Percentiles rank a stretch among this genome's conserved stretches.
These are phyloP conservation scores for Scytalidium sp. DNA, from an alignment of 2,329 filamentous ascomycete species.

Conservation along the genomic window DNA sequence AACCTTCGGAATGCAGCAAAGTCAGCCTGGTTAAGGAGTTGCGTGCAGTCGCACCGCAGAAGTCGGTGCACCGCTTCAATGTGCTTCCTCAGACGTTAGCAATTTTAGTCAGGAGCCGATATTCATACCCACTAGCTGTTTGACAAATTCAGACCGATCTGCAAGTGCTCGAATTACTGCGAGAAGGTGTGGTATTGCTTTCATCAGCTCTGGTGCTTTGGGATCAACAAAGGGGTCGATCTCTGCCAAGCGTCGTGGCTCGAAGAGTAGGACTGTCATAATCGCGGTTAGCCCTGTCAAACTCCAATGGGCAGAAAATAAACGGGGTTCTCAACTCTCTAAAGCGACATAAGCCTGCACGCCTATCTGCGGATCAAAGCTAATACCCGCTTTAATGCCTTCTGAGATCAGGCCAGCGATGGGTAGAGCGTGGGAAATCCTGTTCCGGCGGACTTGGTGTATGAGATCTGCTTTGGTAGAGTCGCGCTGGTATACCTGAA, in stretches of 20 bases:
- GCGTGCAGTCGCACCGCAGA: conserved; percentile 6
- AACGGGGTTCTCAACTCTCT: conserved; percentile 5
- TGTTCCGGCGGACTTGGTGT: conserved; percentile 5
- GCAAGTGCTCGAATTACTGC: conserved; percentile 6
- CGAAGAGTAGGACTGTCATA: conserved; percentile 11
- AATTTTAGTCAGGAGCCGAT: too few relatives aligned
- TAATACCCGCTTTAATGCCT: conserved; percentile 7
- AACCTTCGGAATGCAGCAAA: conserved; percentile 10
- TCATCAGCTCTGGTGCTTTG: conserved; percentile 6
- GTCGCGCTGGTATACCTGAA: conserved; percentile 6
- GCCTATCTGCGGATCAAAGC: conserved; percentile 10
- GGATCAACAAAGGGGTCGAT: conserved; percentile 9
- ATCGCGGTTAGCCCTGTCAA: neutral
- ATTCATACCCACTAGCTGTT: conserved; percentile 9
- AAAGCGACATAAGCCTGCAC: conserved; percentile 14
- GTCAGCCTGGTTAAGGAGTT: conserved; percentile 5
- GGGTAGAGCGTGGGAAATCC: conserved; percentile 12
- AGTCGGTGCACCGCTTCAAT: conserved; percentile 12
- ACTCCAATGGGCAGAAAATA: neutral
- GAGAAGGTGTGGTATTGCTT: conserved; percentile 9
- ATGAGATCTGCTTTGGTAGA: conserved; percentile 1
- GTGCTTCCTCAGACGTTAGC: conserved; percentile 2
- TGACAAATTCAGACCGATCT: conserved; percentile 9
- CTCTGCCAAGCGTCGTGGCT: conserved; percentile 11
- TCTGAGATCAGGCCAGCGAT: conserved; percentile 9